phyloP scores from a whole-genome alignment of 192 early-diverging fungal genomes.

The Coemansia sp. region DNA sequence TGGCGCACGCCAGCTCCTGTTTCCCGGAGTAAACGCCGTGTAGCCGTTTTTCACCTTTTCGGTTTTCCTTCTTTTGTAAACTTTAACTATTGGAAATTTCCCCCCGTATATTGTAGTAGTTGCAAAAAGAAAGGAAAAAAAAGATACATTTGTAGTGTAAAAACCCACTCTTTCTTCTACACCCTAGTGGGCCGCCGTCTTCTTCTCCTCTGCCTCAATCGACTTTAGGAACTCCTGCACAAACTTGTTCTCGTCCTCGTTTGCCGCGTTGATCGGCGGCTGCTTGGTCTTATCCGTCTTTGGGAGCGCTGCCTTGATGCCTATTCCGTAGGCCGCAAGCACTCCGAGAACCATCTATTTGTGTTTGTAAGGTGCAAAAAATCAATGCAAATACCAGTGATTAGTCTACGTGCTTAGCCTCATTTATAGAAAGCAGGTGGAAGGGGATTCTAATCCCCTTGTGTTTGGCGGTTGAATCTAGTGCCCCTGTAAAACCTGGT shows the following conservation, averaged over 20 bases:
- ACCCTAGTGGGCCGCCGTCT: not conserved
- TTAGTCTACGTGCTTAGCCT: not conserved
- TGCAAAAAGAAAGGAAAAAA: not conserved
- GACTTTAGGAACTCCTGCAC: constrained; percentile 56
- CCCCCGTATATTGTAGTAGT: too few relatives aligned
- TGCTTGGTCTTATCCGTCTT: constrained; percentile 49
- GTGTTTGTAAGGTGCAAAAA: not conserved
- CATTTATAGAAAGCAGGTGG: too few relatives aligned
- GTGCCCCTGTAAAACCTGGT: not conserved
- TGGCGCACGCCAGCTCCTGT: constrained; percentile 36
- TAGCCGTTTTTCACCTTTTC: not conserved
- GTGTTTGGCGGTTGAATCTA: not conserved
- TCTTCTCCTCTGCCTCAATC: constrained; percentile 49
- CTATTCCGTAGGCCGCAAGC: constrained; percentile 42
- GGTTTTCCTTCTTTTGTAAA: not conserved
- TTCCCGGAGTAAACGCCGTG: constrained; percentile 9
- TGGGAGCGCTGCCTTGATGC: constrained; percentile 40
- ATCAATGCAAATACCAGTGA: not conserved
- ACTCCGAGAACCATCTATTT: constrained; percentile 54
- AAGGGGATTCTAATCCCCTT: not conserved
- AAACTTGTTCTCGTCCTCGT: constrained; percentile 51
- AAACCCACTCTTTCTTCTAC: not conserved
- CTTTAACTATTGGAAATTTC: too few relatives aligned
- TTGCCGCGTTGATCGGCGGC: constrained; percentile 51
- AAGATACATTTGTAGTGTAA: not conserved